Percentiles rank a stretch among this genome's conserved stretches.
Evolutionary conservation across 768 basidiomycete species (phyloP).

Genomic region (Steccherinum ochraceum): DNA sequence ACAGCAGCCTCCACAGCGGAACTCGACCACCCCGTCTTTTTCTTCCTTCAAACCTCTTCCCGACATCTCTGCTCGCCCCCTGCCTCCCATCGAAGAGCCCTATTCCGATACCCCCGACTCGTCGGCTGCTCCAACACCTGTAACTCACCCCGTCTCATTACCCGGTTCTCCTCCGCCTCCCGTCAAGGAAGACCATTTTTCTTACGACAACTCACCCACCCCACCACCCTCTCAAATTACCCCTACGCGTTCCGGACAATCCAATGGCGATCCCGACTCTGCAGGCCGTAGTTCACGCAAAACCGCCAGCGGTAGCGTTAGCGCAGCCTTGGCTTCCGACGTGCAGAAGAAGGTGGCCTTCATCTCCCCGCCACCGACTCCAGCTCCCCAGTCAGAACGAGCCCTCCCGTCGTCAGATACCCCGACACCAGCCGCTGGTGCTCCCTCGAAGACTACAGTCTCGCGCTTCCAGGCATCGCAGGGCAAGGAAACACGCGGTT

Average conservation of each 20-base stretch:
- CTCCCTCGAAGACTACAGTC: constrained; percentile 55
- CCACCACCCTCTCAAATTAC: constrained; percentile 11
- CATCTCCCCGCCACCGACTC: constrained; percentile 73
- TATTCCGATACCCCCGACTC: constrained; percentile 26
- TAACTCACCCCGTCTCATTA: constrained; percentile 1
- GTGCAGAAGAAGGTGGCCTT: constrained; percentile 85
- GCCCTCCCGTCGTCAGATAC: constrained; percentile 42
- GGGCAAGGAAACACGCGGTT: constrained; percentile 63
- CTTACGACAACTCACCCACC: constrained; percentile 5
- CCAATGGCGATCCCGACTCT: constrained; percentile 24
- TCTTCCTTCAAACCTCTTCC: constrained; percentile 68
- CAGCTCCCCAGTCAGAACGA: constrained; percentile 44
- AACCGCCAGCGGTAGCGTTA: constrained; percentile 30
- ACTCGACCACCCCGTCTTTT: constrained; percentile 32
- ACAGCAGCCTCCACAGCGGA: constrained; percentile 16
- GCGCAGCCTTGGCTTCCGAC: constrained; percentile 31
- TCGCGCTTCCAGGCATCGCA: constrained; percentile 79
- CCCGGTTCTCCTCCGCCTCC: constrained; percentile 17
- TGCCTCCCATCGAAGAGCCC: constrained; percentile 42
- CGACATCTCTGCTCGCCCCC: constrained; percentile 46
- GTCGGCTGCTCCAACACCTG: constrained; percentile 30
- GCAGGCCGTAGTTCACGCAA: constrained; percentile 32
- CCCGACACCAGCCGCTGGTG: constrained; percentile 24
- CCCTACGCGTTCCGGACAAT: constrained; percentile 7
- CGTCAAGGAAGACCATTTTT: constrained; percentile 17